Evolutionary conservation across 352 stramenopile genomes (phyloP).

Genomic region (Globisporangium iwayamae): DNA sequence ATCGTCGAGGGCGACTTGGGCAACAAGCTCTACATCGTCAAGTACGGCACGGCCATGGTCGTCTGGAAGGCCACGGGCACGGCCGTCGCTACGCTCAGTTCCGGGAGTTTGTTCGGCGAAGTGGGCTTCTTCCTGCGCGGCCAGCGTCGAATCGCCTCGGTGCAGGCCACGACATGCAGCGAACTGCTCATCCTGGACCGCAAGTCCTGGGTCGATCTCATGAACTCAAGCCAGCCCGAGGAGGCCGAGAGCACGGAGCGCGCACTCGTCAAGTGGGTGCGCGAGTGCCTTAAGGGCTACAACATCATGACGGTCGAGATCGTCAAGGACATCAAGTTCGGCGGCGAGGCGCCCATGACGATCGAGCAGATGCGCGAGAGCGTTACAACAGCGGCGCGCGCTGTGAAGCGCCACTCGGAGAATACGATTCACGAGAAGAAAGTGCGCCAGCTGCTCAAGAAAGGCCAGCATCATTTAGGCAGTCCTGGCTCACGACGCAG

Average conservation of each 20-base stretch:
- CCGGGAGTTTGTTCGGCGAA: constrained; percentile 68
- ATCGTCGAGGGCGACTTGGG: constrained; percentile 64
- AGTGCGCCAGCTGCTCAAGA: constrained; percentile 35
- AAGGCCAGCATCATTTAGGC: constrained; percentile 15
- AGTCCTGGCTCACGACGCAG: not conserved
- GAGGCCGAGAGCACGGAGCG: constrained; percentile 38
- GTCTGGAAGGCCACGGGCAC: constrained; percentile 66
- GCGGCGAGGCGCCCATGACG: constrained; percentile 27
- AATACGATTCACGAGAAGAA: constrained; percentile 36
- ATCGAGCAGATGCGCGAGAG: constrained; percentile 32
- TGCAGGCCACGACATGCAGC: constrained; percentile 60
- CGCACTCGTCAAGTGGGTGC: constrained; percentile 48
- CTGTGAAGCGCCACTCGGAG: constrained; percentile 19
- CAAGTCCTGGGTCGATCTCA: constrained; percentile 43
- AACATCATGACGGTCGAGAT: constrained; percentile 72
- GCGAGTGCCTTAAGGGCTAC: constrained; percentile 60
- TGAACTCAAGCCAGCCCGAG: constrained; percentile 38
- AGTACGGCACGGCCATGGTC: constrained; percentile 57
- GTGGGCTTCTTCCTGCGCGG: constrained; percentile 69
- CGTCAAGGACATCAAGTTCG: constrained; percentile 63
- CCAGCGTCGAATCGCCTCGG: constrained; percentile 53
- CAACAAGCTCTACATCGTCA: constrained; percentile 71
- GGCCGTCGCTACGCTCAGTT: constrained; percentile 49
- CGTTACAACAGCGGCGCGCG: not conserved
- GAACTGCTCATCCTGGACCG: constrained; percentile 58